A percentile compares a stretch with the other conserved stretches of the same genome.
These are phyloP conservation scores for Thalassiosira allenii DNA, from an alignment of 352 stramenopile genomes.

Conservation along the genomic window DNA sequence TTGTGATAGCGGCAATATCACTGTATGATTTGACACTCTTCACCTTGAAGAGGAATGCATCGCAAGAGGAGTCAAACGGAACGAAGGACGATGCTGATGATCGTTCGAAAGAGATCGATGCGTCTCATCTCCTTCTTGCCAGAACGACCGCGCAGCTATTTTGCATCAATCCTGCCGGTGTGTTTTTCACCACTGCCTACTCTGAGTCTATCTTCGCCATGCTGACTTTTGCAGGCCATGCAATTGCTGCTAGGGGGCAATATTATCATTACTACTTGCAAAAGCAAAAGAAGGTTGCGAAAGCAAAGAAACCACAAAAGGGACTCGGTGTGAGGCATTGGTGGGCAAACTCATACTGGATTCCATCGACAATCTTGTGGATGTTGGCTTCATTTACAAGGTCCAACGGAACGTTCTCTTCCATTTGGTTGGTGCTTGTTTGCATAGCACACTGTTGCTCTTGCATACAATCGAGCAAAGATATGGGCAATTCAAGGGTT, in stretches of 20 bases:
- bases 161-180: conserved; percentile 79
- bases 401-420: conserved; percentile 79
- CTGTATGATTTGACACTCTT: conserved; percentile 70
- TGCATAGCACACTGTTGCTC: conserved; percentile 41
- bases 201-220: conserved; percentile 84
- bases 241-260: conserved; percentile 41
- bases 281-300: conserved; percentile 50
- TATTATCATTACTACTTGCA: conserved; percentile 70
- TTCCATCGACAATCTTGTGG: conserved; percentile 59
- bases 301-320: not conserved
- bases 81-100: not conserved
- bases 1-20: conserved; percentile 61
- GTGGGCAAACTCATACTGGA: conserved; percentile 34
- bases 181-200: conserved; percentile 86
- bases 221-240: conserved; percentile 68
- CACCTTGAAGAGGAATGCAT: conserved; percentile 34
- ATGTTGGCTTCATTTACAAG: conserved; percentile 71
- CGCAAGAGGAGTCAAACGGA: not conserved
- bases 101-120: conserved; percentile 1
- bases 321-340: not conserved
- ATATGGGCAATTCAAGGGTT: not conserved
- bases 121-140: conserved; percentile 15
- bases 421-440: conserved; percentile 65
- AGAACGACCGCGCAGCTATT: conserved; percentile 66
- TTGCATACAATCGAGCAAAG: conserved; percentile 1